A percentile compares a stretch with the other conserved stretches of the same genome.
Conservation (phyloP, 345 rosid genomes). For the Cardamine resedifolia region DNA sequence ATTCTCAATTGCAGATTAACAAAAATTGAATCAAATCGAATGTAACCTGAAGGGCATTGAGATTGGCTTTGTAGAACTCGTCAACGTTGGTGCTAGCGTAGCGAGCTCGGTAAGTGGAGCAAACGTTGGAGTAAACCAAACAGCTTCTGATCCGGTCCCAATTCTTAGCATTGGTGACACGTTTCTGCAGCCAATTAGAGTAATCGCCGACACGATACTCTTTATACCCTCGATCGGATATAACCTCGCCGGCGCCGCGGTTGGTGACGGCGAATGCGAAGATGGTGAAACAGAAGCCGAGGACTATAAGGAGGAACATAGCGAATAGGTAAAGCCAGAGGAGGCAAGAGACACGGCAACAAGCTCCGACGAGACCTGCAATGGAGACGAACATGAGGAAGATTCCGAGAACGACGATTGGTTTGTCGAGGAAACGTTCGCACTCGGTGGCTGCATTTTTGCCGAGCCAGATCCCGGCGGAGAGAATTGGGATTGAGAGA, state of each 20-base stretch:
- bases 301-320: constrained; percentile 79
- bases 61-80: constrained; percentile 40
- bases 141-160: constrained; percentile 84
- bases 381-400: constrained; percentile 84
- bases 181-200: constrained; percentile 72
- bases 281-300: constrained; percentile 78
- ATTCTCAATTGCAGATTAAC: background rate
- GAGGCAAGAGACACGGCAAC: constrained; percentile 79
- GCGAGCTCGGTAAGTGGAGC: constrained; percentile 40
- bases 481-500: constrained; percentile 79
- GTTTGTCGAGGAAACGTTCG: constrained; percentile 87
- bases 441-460: constrained; percentile 72
- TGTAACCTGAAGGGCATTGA: constrained; percentile 66
- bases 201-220: constrained; percentile 78
- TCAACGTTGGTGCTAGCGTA: constrained; percentile 28
- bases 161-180: constrained; percentile 55
- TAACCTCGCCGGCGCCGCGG: constrained; percentile 75
- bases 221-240: constrained; percentile 68
- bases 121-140: constrained; percentile 59
- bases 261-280: constrained; percentile 93
- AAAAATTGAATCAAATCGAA: background rate
- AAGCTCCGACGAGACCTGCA: constrained; percentile 87
- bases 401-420: constrained; percentile 68
- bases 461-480: constrained; percentile 83
- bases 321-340: constrained; percentile 86